phyloP scores from a whole-genome alignment of 345 rosid genomes.

The Chamaenerion angustifolium region DNA sequence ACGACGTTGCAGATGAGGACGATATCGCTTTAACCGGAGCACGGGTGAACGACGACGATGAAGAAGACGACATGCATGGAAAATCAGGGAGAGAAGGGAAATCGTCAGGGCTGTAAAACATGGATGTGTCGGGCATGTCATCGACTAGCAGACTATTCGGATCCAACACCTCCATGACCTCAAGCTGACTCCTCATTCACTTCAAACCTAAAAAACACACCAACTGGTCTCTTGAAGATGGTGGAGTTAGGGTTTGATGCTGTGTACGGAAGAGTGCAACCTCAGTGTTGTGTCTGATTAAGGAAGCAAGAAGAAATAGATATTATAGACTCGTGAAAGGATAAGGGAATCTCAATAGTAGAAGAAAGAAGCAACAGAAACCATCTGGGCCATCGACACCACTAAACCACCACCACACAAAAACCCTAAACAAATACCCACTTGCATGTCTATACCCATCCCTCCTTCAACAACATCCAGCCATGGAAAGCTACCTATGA shows the following conservation, averaged over 20 bases:
- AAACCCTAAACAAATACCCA: not conserved
- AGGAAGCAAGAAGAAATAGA: not conserved
- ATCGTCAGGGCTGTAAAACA: slow-evolving; percentile 45
- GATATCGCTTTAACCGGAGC: slow-evolving; percentile 49
- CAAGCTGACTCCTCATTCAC: too few relatives aligned
- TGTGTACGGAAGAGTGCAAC: slow-evolving; percentile 37
- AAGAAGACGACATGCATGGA: slow-evolving; percentile 96
- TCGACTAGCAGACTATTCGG: slow-evolving; percentile 23
- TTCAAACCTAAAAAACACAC: not conserved
- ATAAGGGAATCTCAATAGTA: slow-evolving; percentile 16
- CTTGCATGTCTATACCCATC: not conserved
- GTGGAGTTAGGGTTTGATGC: slow-evolving; percentile 9
- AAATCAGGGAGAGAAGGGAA: slow-evolving; percentile 68
- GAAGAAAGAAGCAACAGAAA: slow-evolving; percentile 32
- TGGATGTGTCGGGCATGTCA: slow-evolving; percentile 13
- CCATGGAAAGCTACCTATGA: slow-evolving; percentile 1
- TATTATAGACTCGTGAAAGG: slow-evolving; percentile 20
- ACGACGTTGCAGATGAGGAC: slow-evolving; percentile 35
- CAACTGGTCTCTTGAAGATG: slow-evolving; percentile 1
- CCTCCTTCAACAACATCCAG: not conserved
- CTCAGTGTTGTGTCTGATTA: slow-evolving; percentile 5
- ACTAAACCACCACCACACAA: not conserved
- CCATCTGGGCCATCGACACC: slow-evolving; percentile 17
- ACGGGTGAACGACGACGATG: slow-evolving; percentile 75
- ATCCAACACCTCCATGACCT: not conserved